Base-by-base conservation (phyloP, 108 stramenopile species). In the Nitzschia sp. region DNA sequence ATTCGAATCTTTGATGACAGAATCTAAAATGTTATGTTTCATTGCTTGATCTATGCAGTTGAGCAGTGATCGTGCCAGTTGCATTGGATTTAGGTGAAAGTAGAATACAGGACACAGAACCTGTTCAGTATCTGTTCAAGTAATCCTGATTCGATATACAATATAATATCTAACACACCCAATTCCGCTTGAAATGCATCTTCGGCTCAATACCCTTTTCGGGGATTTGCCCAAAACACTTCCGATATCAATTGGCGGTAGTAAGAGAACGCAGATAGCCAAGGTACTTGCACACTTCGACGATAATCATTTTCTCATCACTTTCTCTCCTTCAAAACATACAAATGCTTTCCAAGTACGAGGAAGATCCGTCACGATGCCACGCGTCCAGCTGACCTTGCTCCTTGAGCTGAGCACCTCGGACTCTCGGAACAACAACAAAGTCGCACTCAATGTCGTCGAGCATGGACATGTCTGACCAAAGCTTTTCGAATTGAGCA, bases 401-500 rank as follows among this genome's bases (percentile, higher is more conserved):
- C 48, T 85, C 78, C 59, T 85, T 85, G 10, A 85, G 72, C 58
- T 85, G 84, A 46, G 73, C 72, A 14, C 84, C 84, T 20, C 84
- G 74, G 10, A 66, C 24, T 26, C 84, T 39, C 8, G 84, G 67
- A 17, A 85, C 84, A 11, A 82, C 84, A 17, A 80, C 70, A 60
- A 79, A 85, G 15, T 78, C 63, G 56, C 84, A 85, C 1, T 81
- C 65, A 3, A 84, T 59, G 41, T 68, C 71, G 10, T 85, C 80
- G 34, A 85, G 34, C 22, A 72, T 53, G 10, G 80, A 75, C 78
- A 85, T 79, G 41, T 85, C 84, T 24, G 73, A 73, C 84, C 84
- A 85, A 1, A 85, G 58, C 72, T 85, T 85, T 53, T 85, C 84
- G 48, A 77, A 85, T 63, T 85, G 84, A 43, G 75, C 75, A 9